Conservation (phyloP, 345 rosid species). For the Turnera subulata region DNA sequence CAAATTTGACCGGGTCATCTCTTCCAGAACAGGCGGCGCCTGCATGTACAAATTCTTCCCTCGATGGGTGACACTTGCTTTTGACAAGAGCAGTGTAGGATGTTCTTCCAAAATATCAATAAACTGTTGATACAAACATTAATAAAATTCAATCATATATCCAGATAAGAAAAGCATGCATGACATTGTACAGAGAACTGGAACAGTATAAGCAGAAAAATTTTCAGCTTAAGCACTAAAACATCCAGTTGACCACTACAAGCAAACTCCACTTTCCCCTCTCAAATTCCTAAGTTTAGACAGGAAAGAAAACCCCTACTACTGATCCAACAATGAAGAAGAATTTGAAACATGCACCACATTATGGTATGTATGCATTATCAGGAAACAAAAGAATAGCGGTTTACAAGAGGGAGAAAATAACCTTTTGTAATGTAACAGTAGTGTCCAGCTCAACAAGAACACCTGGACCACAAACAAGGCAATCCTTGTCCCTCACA, state of each 20-base stretch:
- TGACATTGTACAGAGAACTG: neutral
- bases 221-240: no score
- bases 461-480: conserved; percentile 94
- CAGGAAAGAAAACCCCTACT: no score
- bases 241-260: no score
- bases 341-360: no score
- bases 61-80: conserved; percentile 60
- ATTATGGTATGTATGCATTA: no score
- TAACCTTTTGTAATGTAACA: conserved; percentile 46
- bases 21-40: conserved; percentile 91
- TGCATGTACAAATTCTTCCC: conserved; percentile 84
- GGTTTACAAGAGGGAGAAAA: neutral
- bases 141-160: no score
- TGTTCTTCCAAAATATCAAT: conserved; percentile 73
- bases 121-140: conserved; percentile 42
- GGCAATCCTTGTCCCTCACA: conserved; percentile 75
- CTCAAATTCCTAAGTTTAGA: no score
- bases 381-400: neutral
- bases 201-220: no score
- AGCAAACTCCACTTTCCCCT: neutral
- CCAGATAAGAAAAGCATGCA: no score
- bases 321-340: no score
- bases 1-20: conserved; percentile 76
- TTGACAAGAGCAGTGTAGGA: conserved; percentile 65
- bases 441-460: conserved; percentile 72